These are phyloP conservation scores for Gelatoporia subvermispora DNA, from an alignment of 768 basidiomycete genomes.

Conservation along the genomic window DNA sequence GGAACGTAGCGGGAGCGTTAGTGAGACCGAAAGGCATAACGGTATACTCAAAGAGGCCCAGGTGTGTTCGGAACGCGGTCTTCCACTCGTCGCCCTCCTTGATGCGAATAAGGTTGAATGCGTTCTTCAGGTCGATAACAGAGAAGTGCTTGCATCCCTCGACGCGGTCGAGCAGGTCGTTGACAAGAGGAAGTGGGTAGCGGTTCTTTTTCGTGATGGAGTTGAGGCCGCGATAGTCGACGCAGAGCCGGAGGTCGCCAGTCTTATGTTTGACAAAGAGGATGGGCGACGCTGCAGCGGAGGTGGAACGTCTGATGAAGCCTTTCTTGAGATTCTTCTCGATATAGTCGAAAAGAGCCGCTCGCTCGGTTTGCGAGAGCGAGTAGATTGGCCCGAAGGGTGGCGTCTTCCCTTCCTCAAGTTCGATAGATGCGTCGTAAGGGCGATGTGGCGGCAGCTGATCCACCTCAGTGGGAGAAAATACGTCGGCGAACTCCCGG, in stretches of 20 bases:
- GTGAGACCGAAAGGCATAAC: slow-evolving; percentile 31
- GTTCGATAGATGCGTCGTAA: slow-evolving; percentile 33
- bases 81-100: slow-evolving; percentile 32
- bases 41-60: slow-evolving; percentile 29
- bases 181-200: slow-evolving; percentile 29
- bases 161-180: slow-evolving; percentile 23
- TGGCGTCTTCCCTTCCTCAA: slow-evolving; percentile 23
- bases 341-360: slow-evolving; percentile 31
- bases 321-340: slow-evolving; percentile 29
- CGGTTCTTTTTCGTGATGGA: slow-evolving; percentile 26
- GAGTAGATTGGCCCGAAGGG: slow-evolving; percentile 30
- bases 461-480: slow-evolving; percentile 20
- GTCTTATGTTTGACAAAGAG: slow-evolving; percentile 23
- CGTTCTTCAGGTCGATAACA: slow-evolving; percentile 34
- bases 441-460: slow-evolving; percentile 28
- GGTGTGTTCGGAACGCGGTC: slow-evolving; percentile 32
- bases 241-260: slow-evolving; percentile 17
- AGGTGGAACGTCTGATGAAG: slow-evolving; percentile 23
- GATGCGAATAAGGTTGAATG: slow-evolving; percentile 37
- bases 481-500: slow-evolving; percentile 24
- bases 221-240: slow-evolving; percentile 26
- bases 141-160: slow-evolving; percentile 21
- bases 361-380: slow-evolving; percentile 26
- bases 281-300: slow-evolving; percentile 19
- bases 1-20: slow-evolving; percentile 13